Percentiles rank a stretch among this genome's conserved stretches.
These are phyloP conservation scores for Xylariaceae sp. DNA, from an alignment of 2,329 filamentous ascomycete genomes.

Conservation along the genomic window DNA sequence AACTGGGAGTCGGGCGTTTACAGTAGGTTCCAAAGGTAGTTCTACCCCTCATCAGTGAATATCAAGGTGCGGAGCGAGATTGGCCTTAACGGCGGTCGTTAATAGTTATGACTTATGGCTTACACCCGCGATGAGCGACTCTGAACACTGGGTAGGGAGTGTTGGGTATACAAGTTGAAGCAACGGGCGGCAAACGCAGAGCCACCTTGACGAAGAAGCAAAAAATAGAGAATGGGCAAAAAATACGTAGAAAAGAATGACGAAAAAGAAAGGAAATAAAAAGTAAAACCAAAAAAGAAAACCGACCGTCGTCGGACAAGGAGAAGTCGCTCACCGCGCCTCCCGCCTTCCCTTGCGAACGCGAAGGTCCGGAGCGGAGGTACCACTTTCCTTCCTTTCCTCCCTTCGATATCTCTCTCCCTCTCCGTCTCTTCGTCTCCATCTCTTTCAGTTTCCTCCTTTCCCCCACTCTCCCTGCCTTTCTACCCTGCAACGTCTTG, in stretches of 20 bases:
- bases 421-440: constrained; percentile 18
- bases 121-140: background rate
- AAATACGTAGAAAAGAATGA: too few relatives aligned
- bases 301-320: background rate
- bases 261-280: background rate
- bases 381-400: background rate
- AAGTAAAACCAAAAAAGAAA: constrained; percentile 2
- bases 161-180: too few relatives aligned
- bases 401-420: background rate
- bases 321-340: constrained; percentile 12
- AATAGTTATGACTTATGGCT: too few relatives aligned
- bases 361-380: constrained; percentile 1
- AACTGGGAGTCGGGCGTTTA: constrained; percentile 16
- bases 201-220: background rate
- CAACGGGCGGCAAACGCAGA: background rate
- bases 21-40: constrained; percentile 8
- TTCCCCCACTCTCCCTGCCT: constrained; percentile 4
- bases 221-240: background rate
- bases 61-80: constrained; percentile 5
- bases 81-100: background rate
- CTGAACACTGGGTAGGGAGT: too few relatives aligned
- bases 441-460: constrained; percentile 16
- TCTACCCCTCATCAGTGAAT: constrained; percentile 10
- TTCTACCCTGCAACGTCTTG: background rate
- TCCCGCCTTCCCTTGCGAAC: background rate